A percentile compares a stretch with the other conserved stretches of the same genome.
Conservation (phyloP, 2,329 filamentous ascomycete species). For the Fusarium sp. region DNA sequence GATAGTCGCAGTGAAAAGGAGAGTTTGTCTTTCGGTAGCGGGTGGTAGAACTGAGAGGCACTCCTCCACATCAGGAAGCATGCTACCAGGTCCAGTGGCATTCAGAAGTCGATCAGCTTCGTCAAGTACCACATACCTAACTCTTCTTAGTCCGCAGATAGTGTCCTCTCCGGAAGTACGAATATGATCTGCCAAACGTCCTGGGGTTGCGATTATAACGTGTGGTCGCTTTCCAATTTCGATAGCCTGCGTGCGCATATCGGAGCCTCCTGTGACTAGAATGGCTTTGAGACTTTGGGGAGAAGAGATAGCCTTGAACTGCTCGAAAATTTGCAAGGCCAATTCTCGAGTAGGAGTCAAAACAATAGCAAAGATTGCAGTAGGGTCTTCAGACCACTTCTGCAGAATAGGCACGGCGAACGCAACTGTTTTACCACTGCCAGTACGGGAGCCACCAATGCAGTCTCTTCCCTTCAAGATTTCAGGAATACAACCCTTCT, state of each 20-base stretch:
- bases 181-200: constrained; percentile 93
- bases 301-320: constrained; percentile 91
- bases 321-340: constrained; percentile 95
- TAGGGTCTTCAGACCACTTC: constrained; percentile 91
- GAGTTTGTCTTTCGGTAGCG: constrained; percentile 83
- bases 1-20: constrained; percentile 95
- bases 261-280: constrained; percentile 90
- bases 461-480: constrained; percentile 93
- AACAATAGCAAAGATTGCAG: constrained; percentile 89
- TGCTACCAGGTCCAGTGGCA: constrained; percentile 79
- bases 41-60: constrained; percentile 86
- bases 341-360: constrained; percentile 92
- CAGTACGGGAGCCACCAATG: constrained; percentile 93
- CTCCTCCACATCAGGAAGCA: constrained; percentile 94
- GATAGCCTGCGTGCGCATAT: constrained; percentile 92
- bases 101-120: constrained; percentile 92
- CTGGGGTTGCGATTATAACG: constrained; percentile 93
- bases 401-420: constrained; percentile 96
- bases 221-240: constrained; percentile 86
- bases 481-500: constrained; percentile 91
- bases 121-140: constrained; percentile 90
- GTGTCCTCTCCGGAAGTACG: constrained; percentile 92
- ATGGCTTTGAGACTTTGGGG: constrained; percentile 88
- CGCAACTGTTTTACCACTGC: constrained; percentile 96
- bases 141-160: constrained; percentile 80